Percentiles rank a stretch among this genome's conserved stretches.
phyloP scores from a whole-genome alignment of 1,139 yeast genomes.

The Blastobotrys niveus region DNA sequence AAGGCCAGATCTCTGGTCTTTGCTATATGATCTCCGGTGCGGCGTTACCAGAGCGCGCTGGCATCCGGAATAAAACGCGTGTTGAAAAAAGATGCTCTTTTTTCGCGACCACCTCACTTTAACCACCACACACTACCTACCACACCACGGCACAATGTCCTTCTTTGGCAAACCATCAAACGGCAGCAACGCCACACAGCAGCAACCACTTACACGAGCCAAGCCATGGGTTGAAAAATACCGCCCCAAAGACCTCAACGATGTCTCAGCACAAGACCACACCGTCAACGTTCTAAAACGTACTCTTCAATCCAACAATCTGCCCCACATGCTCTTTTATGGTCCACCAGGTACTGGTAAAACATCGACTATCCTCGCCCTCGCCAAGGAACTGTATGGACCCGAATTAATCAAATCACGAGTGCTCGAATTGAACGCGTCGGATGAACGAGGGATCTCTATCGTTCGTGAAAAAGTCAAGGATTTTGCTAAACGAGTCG shows the following conservation, averaged over 20 bases:
- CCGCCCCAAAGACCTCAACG: constrained; percentile 77
- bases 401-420: constrained; percentile 76
- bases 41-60: too few relatives aligned
- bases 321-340: constrained; percentile 59
- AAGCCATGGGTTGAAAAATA: constrained; percentile 74
- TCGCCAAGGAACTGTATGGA: constrained; percentile 87
- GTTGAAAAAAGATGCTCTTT: too few relatives aligned
- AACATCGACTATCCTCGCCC: constrained; percentile 85
- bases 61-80: too few relatives aligned
- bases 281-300: constrained; percentile 80
- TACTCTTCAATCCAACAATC: constrained; percentile 69
- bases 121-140: too few relatives aligned
- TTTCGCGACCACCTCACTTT: too few relatives aligned
- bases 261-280: constrained; percentile 87
- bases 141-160: too few relatives aligned
- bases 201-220: background rate
- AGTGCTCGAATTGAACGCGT: constrained; percentile 87
- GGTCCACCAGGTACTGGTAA: constrained; percentile 99
- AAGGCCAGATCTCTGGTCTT: too few relatives aligned
- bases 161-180: background rate
- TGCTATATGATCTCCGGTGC: too few relatives aligned
- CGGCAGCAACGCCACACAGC: too few relatives aligned
- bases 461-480: constrained; percentile 81
- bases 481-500: constrained; percentile 78
- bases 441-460: constrained; percentile 82